Evolutionary conservation across 148 eudicot species (phyloP), one percentile per base, ranked within the genome.

Genomic region (Simmondsia chinensis): DNA sequence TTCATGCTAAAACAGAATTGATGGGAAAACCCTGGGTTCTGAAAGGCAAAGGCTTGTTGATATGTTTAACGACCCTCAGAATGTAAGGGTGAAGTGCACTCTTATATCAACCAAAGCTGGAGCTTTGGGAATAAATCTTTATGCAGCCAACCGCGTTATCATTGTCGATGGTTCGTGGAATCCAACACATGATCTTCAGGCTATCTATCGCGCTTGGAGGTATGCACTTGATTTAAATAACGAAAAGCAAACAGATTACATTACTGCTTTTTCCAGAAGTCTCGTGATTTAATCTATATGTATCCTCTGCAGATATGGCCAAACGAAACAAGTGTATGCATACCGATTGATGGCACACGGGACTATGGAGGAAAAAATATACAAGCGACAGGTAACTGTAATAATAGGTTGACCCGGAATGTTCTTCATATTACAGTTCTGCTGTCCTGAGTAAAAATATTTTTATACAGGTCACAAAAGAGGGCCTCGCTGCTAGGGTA

Each of bases 381-480:
- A 91, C 60, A 91, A 91, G 56, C 99, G 99, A n/a, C 99, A 91
- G 95, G 97, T 89, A 75, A n/a, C n/a, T n/a, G n/a, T n/a, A n/a
- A n/a, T n/a, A n/a, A n/a, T n/a, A n/a, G n/a, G n/a, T n/a, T n/a
- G n/a, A n/a, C n/a, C n/a, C n/a, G n/a, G n/a, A n/a, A n/a, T n/a
- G n/a, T n/a, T n/a, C n/a, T n/a, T n/a, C n/a, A n/a, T n/a, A n/a
- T n/a, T n/a, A n/a, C n/a, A n/a, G n/a, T n/a, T n/a, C n/a, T n/a
- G n/a, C n/a, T n/a, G n/a, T 27, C 25, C 38, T 51, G 45, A 39
- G 31, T 43, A 27, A 28, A 9, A 12, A 35, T 59, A 12, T 21
- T 50, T 50, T 33, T 10, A n/a, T 35, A 46, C 69, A 89, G 97
- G 99, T 91, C 46, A 80, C 89, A 10, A 91, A 91, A 66, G 99